Evolutionary conservation across 768 basidiomycete species (phyloP), one percentile per base, ranked within the genome.

Genomic region (Suillus brevipes): DNA sequence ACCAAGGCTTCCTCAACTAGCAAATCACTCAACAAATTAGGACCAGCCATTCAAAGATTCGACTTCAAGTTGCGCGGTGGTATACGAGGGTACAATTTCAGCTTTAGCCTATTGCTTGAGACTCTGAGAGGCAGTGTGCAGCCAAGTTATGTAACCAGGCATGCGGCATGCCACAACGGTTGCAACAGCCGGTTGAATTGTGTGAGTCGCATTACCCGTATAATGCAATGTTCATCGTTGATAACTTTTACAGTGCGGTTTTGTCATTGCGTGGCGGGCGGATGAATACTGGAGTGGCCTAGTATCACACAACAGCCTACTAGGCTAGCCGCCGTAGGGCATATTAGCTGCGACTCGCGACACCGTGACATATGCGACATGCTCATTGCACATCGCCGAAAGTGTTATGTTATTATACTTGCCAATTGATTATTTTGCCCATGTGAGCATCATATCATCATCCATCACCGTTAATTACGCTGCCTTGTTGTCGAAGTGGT

Each of bases 1-100:
- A 75, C 74, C 72, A 73, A 65, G 67, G 45, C 66, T 7, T 65
- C 67, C 20, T 77, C 68, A 57, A 23, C 6, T 14, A 75, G 52
- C 7, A 68, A 68, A 45, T 34, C 42, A 31, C 71, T 60, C 55
- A 72, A 66, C 18, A 38, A 25, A 5, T 63, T 66, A 16, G 74
- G 60, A 28, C 37, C 28, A 4, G 20, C 9, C 53, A 58, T 65
- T 42, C 31, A 42, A 20, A 34, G 6, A 3, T 36, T 20, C 7
- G 12, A 55, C 12, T 31, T 31, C 31, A 31, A 31, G 36, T 6
- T 55, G 18, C 53, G 6, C 20, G 18, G 31, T 10, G 31, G 56
- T 57, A 28, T 18, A 53, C 10, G 20, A 18, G 16, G 28, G 36
- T 37, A 38, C 56, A 9, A 18, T 40, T 38, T 57, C 13, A 57